Percentiles rank a stretch among this genome's conserved stretches.
These are phyloP conservation scores for Withania somnifera DNA, from an alignment of 305 asterid species.

Conservation along the genomic window DNA sequence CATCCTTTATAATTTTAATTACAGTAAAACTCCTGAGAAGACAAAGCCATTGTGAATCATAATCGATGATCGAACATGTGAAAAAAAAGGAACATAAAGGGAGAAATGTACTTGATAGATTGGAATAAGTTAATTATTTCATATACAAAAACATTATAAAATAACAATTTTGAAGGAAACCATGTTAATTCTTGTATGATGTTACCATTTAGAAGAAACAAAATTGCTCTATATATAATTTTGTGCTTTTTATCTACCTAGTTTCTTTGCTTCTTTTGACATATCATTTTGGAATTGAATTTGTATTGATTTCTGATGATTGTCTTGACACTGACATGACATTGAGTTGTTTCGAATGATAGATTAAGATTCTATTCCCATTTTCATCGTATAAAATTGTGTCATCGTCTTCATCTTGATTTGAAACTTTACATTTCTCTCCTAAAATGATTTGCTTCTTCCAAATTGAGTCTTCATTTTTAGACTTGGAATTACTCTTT, in stretches of 20 bases:
- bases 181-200: neutral
- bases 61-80: neutral
- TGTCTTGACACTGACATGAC: conserved; percentile 19
- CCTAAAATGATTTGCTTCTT: conserved; percentile 36
- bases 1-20: neutral
- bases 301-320: conserved; percentile 11
- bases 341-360: conserved; percentile 20
- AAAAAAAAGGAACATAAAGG: neutral
- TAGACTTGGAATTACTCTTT: conserved; percentile 18
- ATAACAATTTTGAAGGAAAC: neutral
- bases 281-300: conserved; percentile 3
- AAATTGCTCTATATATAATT: neutral
- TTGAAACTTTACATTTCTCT: conserved; percentile 32
- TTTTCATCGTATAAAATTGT: conserved; percentile 26
- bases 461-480: conserved; percentile 38
- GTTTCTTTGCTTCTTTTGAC: neutral
- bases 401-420: conserved; percentile 30
- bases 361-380: conserved; percentile 25
- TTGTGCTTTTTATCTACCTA: neutral
- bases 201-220: neutral
- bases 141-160: neutral
- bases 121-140: neutral
- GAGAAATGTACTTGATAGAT: neutral
- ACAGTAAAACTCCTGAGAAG: no score
- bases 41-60: no score